Percentiles rank a stretch among this genome's conserved stretches.
phyloP scores from a whole-genome alignment of 768 basidiomycete species.

The Trametes villosa region DNA sequence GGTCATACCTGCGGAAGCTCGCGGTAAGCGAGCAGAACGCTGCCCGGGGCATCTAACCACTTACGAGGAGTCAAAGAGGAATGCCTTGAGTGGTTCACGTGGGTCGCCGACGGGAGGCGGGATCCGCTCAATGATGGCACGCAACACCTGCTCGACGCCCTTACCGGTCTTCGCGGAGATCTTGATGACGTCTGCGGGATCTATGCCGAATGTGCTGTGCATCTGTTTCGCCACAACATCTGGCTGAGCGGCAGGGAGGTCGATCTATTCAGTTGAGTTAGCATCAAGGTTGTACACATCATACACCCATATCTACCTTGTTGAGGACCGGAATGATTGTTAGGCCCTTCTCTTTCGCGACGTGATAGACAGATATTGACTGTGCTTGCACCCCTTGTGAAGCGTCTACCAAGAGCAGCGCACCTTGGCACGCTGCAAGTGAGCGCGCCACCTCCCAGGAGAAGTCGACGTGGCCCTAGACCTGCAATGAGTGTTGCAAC shows the following conservation, averaged over 20 bases:
- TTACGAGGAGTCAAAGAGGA: slow-evolving; percentile 93
- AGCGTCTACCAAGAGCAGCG: slow-evolving; percentile 85
- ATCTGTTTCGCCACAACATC: slow-evolving; percentile 82
- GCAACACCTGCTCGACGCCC: slow-evolving; percentile 77
- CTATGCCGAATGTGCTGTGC: slow-evolving; percentile 78
- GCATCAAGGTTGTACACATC: slow-evolving; percentile 2
- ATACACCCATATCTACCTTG: slow-evolving; percentile 57
- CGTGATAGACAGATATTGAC: slow-evolving; percentile 92
- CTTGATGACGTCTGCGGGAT: slow-evolving; percentile 70
- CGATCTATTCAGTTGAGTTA: slow-evolving; percentile 61
- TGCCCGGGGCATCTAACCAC: slow-evolving; percentile 28
- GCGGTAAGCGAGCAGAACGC: background rate
- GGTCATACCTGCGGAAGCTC: slow-evolving; percentile 72
- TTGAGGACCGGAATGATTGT: slow-evolving; percentile 91
- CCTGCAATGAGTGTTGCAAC: background rate
- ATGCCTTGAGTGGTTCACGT: slow-evolving; percentile 69
- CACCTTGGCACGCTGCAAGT: slow-evolving; percentile 92
- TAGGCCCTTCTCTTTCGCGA: slow-evolving; percentile 79
- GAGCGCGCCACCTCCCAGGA: slow-evolving; percentile 95
- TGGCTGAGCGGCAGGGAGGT: slow-evolving; percentile 88
- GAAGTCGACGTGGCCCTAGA: slow-evolving; percentile 95
- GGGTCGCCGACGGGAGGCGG: slow-evolving; percentile 72
- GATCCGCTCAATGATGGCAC: slow-evolving; percentile 81
- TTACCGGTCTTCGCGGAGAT: slow-evolving; percentile 94
- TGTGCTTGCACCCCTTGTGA: slow-evolving; percentile 98